phyloP scores from a whole-genome alignment of 805 yeast genomes.

The Schwanniomyces sp. region DNA sequence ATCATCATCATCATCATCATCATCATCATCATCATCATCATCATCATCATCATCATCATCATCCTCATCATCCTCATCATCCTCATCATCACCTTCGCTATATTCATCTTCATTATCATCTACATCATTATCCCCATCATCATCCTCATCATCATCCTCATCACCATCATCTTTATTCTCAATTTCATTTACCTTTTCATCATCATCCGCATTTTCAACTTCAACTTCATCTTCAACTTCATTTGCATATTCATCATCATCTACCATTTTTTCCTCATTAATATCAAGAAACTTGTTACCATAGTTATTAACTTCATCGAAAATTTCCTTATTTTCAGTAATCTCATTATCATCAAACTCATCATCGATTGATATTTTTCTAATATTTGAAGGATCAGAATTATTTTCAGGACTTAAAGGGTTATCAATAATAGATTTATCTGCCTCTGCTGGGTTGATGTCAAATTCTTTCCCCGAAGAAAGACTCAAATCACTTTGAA shows the following conservation, averaged over 20 bases:
- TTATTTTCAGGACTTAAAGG: neutral
- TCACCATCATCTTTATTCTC: neutral
- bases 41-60: neutral
- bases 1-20: neutral
- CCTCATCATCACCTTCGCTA: neutral
- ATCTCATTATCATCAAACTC: neutral
- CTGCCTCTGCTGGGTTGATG: neutral
- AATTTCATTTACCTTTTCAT: neutral
- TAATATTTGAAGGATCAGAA: neutral
- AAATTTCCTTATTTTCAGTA: too few species aligned
- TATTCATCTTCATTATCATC: neutral
- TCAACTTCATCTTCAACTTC: conserved; percentile 1
- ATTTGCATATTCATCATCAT: neutral
- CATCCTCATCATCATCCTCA: conserved; percentile 2
- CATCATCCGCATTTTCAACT: neutral
- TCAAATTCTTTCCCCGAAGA: too few species aligned
- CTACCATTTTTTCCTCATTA: neutral
- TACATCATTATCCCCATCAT: neutral
- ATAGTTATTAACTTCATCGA: conserved; percentile 6
- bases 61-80: neutral
- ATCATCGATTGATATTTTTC: neutral
- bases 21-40: neutral
- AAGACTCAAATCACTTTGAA: too few species aligned
- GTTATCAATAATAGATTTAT: neutral
- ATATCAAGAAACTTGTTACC: conserved; percentile 5